Evolutionary conservation across 495 filamentous ascomycete genomes (phyloP).

Genomic region (Talaromyces thailandensis): DNA sequence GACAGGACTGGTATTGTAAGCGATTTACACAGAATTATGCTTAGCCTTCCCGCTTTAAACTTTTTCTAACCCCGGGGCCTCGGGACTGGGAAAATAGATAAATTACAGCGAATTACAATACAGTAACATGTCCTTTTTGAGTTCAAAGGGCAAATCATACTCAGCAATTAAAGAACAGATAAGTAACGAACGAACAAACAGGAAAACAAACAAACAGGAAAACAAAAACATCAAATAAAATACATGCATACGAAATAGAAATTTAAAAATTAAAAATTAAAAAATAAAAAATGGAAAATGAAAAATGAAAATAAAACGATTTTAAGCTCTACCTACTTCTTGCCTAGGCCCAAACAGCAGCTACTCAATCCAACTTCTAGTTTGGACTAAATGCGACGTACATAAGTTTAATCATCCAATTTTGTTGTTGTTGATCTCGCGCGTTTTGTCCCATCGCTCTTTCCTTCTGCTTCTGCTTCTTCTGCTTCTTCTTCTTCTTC

Average conservation of each 20-base stretch:
- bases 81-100: conserved; percentile 11
- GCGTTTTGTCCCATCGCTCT: background rate
- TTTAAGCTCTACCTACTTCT: background rate
- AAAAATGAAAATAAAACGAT: too few species aligned
- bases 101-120: conserved; percentile 1
- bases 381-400: conserved; percentile 74
- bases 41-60: background rate
- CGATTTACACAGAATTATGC: background rate
- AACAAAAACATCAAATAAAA: background rate
- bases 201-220: background rate
- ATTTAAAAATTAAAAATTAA: background rate
- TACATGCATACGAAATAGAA: background rate
- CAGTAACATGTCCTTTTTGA: background rate
- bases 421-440: background rate
- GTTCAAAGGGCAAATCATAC: background rate
- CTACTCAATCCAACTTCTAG: conserved; percentile 65
- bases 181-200: background rate
- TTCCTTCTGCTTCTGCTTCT: background rate
- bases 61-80: background rate
- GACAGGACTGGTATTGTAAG: background rate
- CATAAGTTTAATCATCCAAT: too few species aligned
- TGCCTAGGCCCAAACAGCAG: background rate
- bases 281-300: too few species aligned
- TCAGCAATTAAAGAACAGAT: background rate
- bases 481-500: background rate